Base-by-base conservation (phyloP, 2,329 filamentous ascomycete genomes). In the Fusarium sororula region DNA sequence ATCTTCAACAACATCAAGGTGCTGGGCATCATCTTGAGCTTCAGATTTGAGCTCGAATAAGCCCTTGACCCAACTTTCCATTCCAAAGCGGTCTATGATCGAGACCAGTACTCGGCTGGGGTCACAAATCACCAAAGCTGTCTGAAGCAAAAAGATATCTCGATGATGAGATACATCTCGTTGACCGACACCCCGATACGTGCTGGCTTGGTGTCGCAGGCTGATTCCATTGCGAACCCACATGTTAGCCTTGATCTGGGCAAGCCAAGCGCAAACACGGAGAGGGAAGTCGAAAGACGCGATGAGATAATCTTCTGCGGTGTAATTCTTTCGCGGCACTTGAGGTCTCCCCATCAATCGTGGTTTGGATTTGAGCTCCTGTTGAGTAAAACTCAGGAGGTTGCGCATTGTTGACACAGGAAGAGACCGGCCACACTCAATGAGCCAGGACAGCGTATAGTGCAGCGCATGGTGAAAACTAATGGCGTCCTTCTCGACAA, bases 211-310 rank as follows among this genome's bases (percentile, higher is more conserved):
- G 81, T 99, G 96, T 44, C 96, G 91, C 58, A 99, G 88, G 78
- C 96, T 98, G 79, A 99, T 94, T 5, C 96, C 96, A 80, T 99
- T 99, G 63, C 96, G 91, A 72, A 99, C 96, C 96, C 97, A 99
- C 91, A 98, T 97, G 58, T 95, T 94, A 24, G 96, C 95, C 82
- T 97, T 98, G 91, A 99, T 98, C 84, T 99, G 97, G 11, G 96
- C 94, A 38, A 99, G 87, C 96, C 96, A 99, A 26, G 94, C 95
- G 80, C 95, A 98, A 2, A 98, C 95, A 59, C 97, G 90, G 8
- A 99, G 86, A 2, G 97, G 96, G 78, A 94, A 98, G 81, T 99
- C 96, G 78, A 99, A 98, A 58, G 95, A 90, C 5, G 93, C 92
- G 81, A 98, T 91, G 28, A 98, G 86, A 78, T 95, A 92, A 80